Conservation (phyloP, 139 green algal species). For the Nannochloris sp. region DNA sequence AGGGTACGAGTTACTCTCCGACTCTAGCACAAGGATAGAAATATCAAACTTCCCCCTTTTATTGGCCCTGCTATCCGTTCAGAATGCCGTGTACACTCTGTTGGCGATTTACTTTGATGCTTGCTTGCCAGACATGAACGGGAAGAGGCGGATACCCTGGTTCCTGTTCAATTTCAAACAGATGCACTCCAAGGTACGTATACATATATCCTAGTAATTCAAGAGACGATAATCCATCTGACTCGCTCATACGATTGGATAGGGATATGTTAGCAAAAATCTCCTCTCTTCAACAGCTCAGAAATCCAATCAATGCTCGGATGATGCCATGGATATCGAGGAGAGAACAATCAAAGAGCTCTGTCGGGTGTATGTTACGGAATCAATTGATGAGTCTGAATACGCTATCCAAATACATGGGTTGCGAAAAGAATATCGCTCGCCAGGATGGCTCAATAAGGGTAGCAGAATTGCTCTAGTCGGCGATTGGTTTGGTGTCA, state of each 20-base stretch:
- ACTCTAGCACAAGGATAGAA: not conserved
- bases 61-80: slow-evolving; percentile 11
- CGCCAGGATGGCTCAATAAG: not conserved
- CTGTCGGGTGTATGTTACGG: slow-evolving; percentile 5
- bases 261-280: no score
- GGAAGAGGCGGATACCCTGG: slow-evolving; percentile 25
- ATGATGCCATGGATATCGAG: slow-evolving; percentile 24
- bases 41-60: not conserved
- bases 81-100: slow-evolving; percentile 39
- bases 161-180: slow-evolving; percentile 32
- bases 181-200: no score
- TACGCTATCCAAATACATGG: slow-evolving; percentile 59
- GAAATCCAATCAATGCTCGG: not conserved
- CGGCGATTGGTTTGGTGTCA: slow-evolving; percentile 4
- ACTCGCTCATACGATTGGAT: no score
- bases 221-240: no score
- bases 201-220: no score
- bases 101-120: slow-evolving; percentile 73
- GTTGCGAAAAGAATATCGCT: slow-evolving; percentile 45
- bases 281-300: not conserved
- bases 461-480: not conserved
- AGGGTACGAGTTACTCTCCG: slow-evolving; percentile 31
- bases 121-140: slow-evolving; percentile 57
- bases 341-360: slow-evolving; percentile 6
- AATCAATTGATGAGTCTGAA: not conserved